Evolutionary conservation across 2,329 filamentous ascomycete species (phyloP), one percentile per base, ranked within the genome.

Genomic region (Venturia oleaginea): DNA sequence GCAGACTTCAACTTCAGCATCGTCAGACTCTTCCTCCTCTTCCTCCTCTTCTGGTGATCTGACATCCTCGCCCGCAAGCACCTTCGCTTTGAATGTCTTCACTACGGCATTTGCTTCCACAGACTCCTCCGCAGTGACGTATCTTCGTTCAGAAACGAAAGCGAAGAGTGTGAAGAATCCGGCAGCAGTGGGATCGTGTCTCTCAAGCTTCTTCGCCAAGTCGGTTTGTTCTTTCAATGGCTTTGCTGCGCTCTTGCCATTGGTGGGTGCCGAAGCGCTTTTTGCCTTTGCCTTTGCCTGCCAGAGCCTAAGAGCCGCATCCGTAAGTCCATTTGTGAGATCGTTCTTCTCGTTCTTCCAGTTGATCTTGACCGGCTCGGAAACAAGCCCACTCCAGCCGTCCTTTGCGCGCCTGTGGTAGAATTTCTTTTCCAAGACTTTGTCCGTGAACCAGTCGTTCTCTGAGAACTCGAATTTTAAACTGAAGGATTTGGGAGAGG

Each of bases 81-180:
- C 73, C 71, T 76, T 76, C 65, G 76, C 78, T 68, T 84, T 82
- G 70, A 79, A 80, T 77, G 86, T 83, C 61, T 80, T 76, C 69
- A 88, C 84, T 70, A 85, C 81, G 76, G 85, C 83, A 30, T 74
- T 76, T 7, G 86, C 88, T 67, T 82, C 78, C 68, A 78, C 78
- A 70, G 84, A 88, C 81, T 95, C 89, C 76, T 90, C 88, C 2
- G 85, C 87, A 59, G 83, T 84, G 70, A 96, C 79, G 71, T 84
- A 84, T 68, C 84, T 68, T 86, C 90, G 67, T 82, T 85, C 73
- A 15, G 77, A 78, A 22, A 80, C 76, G 79, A 87, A 97, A 63
- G 88, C 90, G 75, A 97, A 97, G 84, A 88, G 94, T 65, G 86
- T 85, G 74, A 97, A 97, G 82, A 97, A 96, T 77, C 88, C 92